Conservation (phyloP, 352 stramenopile genomes). For the Blastocystis sp. region DNA sequence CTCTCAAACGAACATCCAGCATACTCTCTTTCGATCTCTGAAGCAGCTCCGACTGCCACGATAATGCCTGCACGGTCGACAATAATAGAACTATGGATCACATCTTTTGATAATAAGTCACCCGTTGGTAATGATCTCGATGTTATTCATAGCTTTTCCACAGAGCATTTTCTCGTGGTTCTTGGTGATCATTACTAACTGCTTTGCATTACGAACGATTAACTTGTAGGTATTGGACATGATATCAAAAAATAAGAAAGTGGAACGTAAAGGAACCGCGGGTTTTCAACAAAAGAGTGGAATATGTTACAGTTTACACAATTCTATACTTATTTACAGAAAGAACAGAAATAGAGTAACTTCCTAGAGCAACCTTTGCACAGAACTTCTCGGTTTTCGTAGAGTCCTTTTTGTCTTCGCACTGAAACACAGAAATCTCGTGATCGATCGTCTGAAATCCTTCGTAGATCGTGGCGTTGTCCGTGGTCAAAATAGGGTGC, state of each 20-base stretch:
- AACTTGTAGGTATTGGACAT: conserved; percentile 41
- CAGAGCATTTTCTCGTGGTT: conserved; percentile 61
- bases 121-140: conserved; percentile 43
- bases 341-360: background rate
- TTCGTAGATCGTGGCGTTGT: background rate
- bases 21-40: conserved; percentile 71
- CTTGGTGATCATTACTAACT: conserved; percentile 55
- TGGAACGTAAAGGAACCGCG: background rate
- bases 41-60: conserved; percentile 70
- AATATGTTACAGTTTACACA: background rate
- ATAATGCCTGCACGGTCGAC: conserved; percentile 24
- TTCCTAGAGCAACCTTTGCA: background rate
- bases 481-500: background rate
- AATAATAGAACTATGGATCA: conserved; percentile 14
- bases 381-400: background rate
- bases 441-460: background rate
- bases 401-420: background rate
- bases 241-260: background rate
- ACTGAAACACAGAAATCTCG: background rate
- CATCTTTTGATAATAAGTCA: background rate
- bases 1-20: conserved; percentile 73
- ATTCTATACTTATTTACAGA: background rate
- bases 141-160: conserved; percentile 46
- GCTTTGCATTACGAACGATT: conserved; percentile 47
- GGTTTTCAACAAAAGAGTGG: background rate